A percentile compares a stretch with the other conserved stretches of the same genome.
These are phyloP conservation scores for Trichoderma arundinaceum DNA, from an alignment of 2,329 filamentous ascomycete genomes.

Conservation along the genomic window DNA sequence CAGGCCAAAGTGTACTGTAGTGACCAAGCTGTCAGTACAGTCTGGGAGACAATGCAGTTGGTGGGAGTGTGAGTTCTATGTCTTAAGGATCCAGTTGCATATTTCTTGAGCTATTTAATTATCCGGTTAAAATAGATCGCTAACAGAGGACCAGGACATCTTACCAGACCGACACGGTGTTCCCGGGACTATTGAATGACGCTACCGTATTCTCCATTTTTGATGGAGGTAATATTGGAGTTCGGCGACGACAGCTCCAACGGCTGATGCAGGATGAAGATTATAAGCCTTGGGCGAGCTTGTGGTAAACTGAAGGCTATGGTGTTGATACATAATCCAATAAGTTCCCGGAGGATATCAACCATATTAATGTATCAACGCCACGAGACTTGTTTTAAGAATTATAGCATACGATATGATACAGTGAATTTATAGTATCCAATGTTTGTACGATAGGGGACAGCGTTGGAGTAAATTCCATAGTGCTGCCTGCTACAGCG, in stretches of 20 bases:
- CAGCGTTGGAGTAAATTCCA: no score
- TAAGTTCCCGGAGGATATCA: no score
- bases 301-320: background rate
- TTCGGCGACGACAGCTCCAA: conserved; percentile 14
- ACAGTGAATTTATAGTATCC: no score
- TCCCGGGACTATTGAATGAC: conserved; percentile 11
- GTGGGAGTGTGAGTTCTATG: conserved; percentile 12
- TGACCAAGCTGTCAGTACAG: conserved; percentile 8
- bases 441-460: no score
- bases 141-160: background rate
- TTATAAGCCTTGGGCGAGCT: conserved; percentile 8
- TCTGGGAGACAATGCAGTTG: conserved; percentile 20
- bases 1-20: conserved; percentile 13
- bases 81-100: background rate
- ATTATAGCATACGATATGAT: no score
- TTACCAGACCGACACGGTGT: conserved; percentile 10
- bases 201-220: conserved; percentile 13
- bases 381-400: no score
- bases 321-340: no score
- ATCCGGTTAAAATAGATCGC: no score
- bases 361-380: no score
- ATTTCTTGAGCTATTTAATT: background rate
- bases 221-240: conserved; percentile 19
- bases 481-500: no score
- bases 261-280: conserved; percentile 13